Evolutionary conservation across 208 protist genomes (phyloP).

Genomic region (Tritrichomonas foetus): DNA sequence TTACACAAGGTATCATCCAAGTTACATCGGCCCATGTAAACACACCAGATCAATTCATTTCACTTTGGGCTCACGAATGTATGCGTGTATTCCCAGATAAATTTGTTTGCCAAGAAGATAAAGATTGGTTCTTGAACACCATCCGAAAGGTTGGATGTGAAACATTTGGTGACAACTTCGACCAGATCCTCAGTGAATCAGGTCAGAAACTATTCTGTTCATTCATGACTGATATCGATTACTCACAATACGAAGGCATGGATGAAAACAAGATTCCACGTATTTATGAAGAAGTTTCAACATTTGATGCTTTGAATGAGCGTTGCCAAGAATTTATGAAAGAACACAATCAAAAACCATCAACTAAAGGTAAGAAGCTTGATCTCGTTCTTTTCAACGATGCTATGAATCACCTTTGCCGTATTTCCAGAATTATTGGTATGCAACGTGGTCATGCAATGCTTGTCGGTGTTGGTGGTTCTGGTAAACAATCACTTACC

Average conservation of each 20-base stretch:
- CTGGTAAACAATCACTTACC: slow-evolving; percentile 67
- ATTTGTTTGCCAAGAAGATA: slow-evolving; percentile 81
- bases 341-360: slow-evolving; percentile 66
- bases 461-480: slow-evolving; percentile 71
- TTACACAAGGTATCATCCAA: slow-evolving; percentile 85
- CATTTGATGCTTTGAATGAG: slow-evolving; percentile 69
- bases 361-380: slow-evolving; percentile 55
- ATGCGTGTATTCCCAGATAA: slow-evolving; percentile 88
- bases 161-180: slow-evolving; percentile 47
- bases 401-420: slow-evolving; percentile 68
- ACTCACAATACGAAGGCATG: slow-evolving; percentile 43
- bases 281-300: slow-evolving; percentile 81
- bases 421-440: slow-evolving; percentile 66
- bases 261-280: slow-evolving; percentile 59
- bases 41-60: slow-evolving; percentile 69
- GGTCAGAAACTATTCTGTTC: slow-evolving; percentile 52
- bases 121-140: slow-evolving; percentile 81
- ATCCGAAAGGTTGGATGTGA: slow-evolving; percentile 68
- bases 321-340: slow-evolving; percentile 55
- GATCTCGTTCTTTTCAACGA: slow-evolving; percentile 74
- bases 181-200: too few relatives aligned
- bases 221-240: slow-evolving; percentile 6
- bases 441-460: slow-evolving; percentile 64
- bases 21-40: slow-evolving; percentile 70
- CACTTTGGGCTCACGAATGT: slow-evolving; percentile 92